These are phyloP conservation scores for Ustilago hordei DNA, from an alignment of 1,284 basidiomycete species.

Conservation along the genomic window DNA sequence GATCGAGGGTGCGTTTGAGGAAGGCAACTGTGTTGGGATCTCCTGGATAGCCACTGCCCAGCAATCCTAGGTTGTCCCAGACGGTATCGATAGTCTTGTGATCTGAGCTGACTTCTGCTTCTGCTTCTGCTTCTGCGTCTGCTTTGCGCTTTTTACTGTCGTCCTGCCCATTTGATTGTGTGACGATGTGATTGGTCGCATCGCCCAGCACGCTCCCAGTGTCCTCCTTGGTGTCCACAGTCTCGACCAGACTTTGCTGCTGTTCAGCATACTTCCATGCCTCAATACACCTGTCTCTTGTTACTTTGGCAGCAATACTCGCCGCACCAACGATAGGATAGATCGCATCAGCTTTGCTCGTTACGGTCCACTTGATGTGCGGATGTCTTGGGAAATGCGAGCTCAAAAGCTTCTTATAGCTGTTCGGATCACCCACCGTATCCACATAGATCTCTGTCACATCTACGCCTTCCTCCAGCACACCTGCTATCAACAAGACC, in stretches of 20 bases:
- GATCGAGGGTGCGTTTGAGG: slow-evolving; percentile 82
- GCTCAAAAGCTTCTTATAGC: slow-evolving; percentile 75
- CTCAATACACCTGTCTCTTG: slow-evolving; percentile 89
- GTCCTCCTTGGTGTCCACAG: background rate
- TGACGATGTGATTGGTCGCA: slow-evolving; percentile 15
- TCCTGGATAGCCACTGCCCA: slow-evolving; percentile 65
- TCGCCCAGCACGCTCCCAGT: slow-evolving; percentile 19
- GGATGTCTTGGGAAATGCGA: slow-evolving; percentile 57
- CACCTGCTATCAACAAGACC: slow-evolving; percentile 84
- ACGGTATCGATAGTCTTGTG: background rate
- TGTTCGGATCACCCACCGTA: slow-evolving; percentile 87
- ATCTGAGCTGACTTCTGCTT: background rate
- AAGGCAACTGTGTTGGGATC: slow-evolving; percentile 94
- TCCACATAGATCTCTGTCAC: slow-evolving; percentile 96
- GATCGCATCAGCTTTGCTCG: slow-evolving; percentile 90
- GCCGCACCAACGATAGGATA: slow-evolving; percentile 98
- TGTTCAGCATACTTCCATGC: slow-evolving; percentile 77
- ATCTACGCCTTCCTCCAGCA: slow-evolving; percentile 82
- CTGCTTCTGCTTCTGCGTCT: background rate
- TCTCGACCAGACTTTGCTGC: background rate
- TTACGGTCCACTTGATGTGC: slow-evolving; percentile 80
- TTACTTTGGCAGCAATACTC: slow-evolving; percentile 95
- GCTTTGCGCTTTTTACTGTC: slow-evolving; percentile 40
- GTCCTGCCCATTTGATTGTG: background rate
- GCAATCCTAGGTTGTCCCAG: slow-evolving; percentile 32